Evolutionary conservation across 78 protist species (phyloP).

Genomic region (Dictyostelium purpureum): DNA sequence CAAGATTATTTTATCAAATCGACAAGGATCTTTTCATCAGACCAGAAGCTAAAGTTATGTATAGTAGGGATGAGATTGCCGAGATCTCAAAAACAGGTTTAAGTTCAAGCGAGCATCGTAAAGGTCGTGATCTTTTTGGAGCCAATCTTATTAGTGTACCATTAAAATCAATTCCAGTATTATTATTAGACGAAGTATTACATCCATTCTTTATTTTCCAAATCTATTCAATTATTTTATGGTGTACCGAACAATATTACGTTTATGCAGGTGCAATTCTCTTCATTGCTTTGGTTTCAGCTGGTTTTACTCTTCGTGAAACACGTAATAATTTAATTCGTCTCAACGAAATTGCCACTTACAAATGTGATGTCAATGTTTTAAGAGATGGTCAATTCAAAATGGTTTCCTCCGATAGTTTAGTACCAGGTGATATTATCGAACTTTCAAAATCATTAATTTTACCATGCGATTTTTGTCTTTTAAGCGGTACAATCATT

Average conservation of each 20-base stretch:
- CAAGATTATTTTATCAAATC: constrained; percentile 10
- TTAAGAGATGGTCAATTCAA: neutral
- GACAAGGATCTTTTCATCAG: constrained; percentile 1
- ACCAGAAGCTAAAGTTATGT: neutral
- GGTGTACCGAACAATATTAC: constrained; percentile 88
- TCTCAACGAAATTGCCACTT: constrained; percentile 67
- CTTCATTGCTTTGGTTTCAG: constrained; percentile 81
- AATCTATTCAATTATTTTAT: constrained; percentile 76
- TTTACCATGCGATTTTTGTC: constrained; percentile 93
- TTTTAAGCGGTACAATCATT: constrained; percentile 92
- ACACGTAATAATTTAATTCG: constrained; percentile 29
- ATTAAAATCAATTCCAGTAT: constrained; percentile 62
- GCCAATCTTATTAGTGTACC: constrained; percentile 52
- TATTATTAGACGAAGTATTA: constrained; percentile 85
- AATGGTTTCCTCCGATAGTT: neutral
- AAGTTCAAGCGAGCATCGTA: neutral
- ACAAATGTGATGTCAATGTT: neutral
- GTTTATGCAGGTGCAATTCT: constrained; percentile 88
- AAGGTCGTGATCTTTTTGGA: constrained; percentile 16
- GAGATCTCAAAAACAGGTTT: constrained; percentile 15
- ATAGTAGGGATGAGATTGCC: neutral
- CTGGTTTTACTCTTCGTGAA: constrained; percentile 31
- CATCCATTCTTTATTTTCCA: constrained; percentile 96
- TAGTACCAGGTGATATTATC: constrained; percentile 78
- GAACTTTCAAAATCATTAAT: neutral